Base-by-base conservation (phyloP, 306 rosid species). In the Phaseolus lunatus region DNA sequence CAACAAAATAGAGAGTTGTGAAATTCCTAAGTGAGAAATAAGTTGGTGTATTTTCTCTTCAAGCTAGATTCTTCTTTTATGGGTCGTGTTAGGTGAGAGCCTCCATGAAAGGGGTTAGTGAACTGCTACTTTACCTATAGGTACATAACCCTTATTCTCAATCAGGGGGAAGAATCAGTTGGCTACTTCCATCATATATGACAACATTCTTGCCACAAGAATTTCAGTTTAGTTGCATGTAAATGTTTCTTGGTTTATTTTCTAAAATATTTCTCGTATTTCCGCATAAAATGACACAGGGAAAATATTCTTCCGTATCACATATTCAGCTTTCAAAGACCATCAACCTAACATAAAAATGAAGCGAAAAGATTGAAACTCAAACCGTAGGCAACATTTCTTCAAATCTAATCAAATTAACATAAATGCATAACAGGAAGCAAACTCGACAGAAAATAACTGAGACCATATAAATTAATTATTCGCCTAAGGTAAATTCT, bases 71-170 rank as follows among this genome's bases (percentile, higher is more conserved):
- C 78, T 26, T 43, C 73, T 50, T 76, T 49, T 77, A 53, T 54
- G 73, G 56, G 23, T 78, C 2, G 31, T 80, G 31, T 59, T 77
- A 71, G 69, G 23, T 80, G 75, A 66, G 49, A 23, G 74, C 33
- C 33, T 45, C 70, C 10, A 4, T 59, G 57, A 33, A 52, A 65
- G 47, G 47, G 43, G 54, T 72, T 80, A 73, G 70, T 69, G 74
- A 48, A 49, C 26, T 53, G 33, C 52, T 63, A 33, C 59, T 80
- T 43, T 13, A 53, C 47, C 22, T 72, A 22, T 76, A 81, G 67
- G 31, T 23, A 54, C 72, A 67, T 39, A 23, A 65, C 49, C 67
- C 61, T 67, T 43, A 37, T 76, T 54, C 43, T 64, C 72, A 19
- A 50, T 41, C 54, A 50, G n/a, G 39, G 69, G n/a, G n/a, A n/a